Conservation (phyloP, 2,329 filamentous ascomycete species). For the Arthrobotrys iridis region DNA sequence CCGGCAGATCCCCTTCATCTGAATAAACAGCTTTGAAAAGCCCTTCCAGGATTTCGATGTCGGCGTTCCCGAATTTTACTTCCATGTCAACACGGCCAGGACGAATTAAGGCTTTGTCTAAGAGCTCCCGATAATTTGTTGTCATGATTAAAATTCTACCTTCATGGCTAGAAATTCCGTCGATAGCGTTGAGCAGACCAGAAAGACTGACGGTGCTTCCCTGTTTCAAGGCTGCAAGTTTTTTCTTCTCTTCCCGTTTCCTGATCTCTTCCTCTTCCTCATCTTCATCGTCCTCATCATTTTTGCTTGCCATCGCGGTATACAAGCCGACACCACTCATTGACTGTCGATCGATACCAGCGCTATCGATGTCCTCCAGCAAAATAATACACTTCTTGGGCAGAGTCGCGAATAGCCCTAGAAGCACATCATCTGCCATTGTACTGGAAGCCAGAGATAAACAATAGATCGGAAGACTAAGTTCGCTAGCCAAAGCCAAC, state of each 20-base stretch:
- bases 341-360: constrained; percentile 66
- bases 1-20: constrained; percentile 59
- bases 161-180: constrained; percentile 75
- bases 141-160: constrained; percentile 59
- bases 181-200: constrained; percentile 82
- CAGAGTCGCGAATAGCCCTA: constrained; percentile 69
- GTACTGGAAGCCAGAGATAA: constrained; percentile 70
- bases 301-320: constrained; percentile 25
- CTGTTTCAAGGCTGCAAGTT: constrained; percentile 21
- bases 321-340: constrained; percentile 9
- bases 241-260: constrained; percentile 50
- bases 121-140: constrained; percentile 58
- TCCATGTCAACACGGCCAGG: constrained; percentile 63
- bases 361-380: constrained; percentile 75
- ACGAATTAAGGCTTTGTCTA: constrained; percentile 59
- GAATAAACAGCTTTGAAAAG: constrained; percentile 71
- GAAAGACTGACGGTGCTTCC: constrained; percentile 68
- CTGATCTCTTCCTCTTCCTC: constrained; percentile 41
- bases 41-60: constrained; percentile 66
- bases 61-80: constrained; percentile 70
- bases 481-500: constrained; percentile 73
- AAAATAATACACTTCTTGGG: constrained; percentile 73
- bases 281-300: constrained; percentile 49
- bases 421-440: constrained; percentile 72
- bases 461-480: constrained; percentile 74